Percentiles rank a stretch among this genome's conserved stretches.
These are phyloP conservation scores for Rhypophila decipiens DNA, from an alignment of 495 filamentous ascomycete genomes.

Conservation along the genomic window DNA sequence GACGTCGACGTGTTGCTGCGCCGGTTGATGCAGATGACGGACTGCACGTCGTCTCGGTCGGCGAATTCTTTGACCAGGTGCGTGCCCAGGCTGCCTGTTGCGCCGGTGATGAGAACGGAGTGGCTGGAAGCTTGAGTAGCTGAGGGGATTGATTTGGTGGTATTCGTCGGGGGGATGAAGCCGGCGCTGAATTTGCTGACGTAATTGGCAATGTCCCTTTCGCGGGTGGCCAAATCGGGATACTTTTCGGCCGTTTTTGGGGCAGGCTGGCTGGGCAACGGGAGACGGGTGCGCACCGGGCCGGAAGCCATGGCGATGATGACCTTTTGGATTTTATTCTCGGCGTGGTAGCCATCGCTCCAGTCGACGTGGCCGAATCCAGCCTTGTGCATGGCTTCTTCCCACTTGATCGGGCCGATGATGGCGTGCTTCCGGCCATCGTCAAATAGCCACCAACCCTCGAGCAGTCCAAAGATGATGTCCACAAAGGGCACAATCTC, in stretches of 20 bases:
- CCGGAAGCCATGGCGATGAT: constrained; percentile 17
- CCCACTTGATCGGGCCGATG: constrained; percentile 29
- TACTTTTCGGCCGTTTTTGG: background rate
- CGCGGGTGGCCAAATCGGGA: too few relatives aligned
- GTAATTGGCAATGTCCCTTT: background rate
- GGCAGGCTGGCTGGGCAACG: background rate
- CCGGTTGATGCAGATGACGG: constrained; percentile 47
- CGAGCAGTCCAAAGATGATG: constrained; percentile 43
- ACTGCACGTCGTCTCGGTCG: constrained; percentile 21
- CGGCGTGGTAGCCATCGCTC: constrained; percentile 24
- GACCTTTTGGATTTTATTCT: constrained; percentile 18
- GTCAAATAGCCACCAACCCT: constrained; percentile 51
- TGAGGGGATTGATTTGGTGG: background rate
- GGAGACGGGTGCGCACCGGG: too few relatives aligned
- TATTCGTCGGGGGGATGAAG: background rate
- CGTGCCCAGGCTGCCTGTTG: constrained; percentile 43
- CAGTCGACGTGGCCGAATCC: constrained; percentile 45
- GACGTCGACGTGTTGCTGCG: constrained; percentile 12
- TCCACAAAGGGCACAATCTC: constrained; percentile 35
- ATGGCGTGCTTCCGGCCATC: constrained; percentile 44
- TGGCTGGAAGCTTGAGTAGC: background rate
- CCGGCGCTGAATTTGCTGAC: background rate
- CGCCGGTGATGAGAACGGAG: constrained; percentile 45
- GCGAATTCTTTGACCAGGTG: constrained; percentile 40
- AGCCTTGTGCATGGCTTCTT: constrained; percentile 28